Conservation (phyloP, 2,329 filamentous ascomycete species). For the Ophiostoma piceae region DNA sequence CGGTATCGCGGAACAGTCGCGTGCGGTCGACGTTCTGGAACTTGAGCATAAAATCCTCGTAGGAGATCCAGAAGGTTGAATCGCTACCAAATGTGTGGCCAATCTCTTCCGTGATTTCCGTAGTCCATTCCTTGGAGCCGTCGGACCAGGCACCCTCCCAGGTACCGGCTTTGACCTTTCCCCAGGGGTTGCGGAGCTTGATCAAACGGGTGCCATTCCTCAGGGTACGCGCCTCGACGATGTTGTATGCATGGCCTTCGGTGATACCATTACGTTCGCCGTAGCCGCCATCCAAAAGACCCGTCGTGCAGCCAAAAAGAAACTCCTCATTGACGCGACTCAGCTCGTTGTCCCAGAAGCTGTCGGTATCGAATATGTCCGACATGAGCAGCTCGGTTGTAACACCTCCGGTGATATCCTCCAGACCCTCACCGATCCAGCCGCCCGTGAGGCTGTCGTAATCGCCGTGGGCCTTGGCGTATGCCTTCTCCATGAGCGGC, state of each 20-base stretch:
- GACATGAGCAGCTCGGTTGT: constrained; percentile 61
- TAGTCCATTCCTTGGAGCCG: constrained; percentile 78
- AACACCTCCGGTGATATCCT: constrained; percentile 60
- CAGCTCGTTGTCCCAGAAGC: constrained; percentile 74
- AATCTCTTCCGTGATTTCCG: constrained; percentile 69
- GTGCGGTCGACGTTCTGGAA: constrained; percentile 56
- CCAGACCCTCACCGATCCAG: constrained; percentile 56
- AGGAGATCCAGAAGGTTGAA: constrained; percentile 59
- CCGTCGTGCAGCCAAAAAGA: constrained; percentile 57
- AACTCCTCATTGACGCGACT: constrained; percentile 75
- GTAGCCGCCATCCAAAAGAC: constrained; percentile 42
- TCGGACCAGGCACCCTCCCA: constrained; percentile 79
- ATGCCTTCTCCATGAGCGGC: constrained; percentile 72
- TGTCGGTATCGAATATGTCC: constrained; percentile 67
- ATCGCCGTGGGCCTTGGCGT: constrained; percentile 75
- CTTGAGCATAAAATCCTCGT: constrained; percentile 54
- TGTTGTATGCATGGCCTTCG: constrained; percentile 56
- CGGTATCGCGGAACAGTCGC: constrained; percentile 49
- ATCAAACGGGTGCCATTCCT: constrained; percentile 61
- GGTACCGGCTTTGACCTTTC: constrained; percentile 66
- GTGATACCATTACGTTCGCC: constrained; percentile 53
- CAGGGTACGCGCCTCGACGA: constrained; percentile 48
- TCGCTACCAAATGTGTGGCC: constrained; percentile 72
- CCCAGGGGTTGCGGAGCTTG: constrained; percentile 69
- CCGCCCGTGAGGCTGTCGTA: constrained; percentile 70